Percentiles rank a stretch among this genome's conserved stretches.
Conservation (phyloP, 352 stramenopile species). For the Phytophthora chlamydospora region DNA sequence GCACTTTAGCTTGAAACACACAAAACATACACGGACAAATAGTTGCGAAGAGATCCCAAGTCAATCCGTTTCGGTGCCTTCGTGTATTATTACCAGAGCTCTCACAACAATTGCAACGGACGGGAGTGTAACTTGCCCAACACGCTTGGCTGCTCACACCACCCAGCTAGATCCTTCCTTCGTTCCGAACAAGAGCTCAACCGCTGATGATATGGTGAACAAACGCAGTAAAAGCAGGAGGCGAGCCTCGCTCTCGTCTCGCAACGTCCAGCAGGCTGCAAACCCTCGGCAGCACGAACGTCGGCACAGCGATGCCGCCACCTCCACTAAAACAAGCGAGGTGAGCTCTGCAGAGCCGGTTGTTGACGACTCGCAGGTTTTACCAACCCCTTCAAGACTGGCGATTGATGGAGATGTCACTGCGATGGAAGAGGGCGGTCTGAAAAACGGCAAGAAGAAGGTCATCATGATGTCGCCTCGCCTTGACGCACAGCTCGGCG, state of each 20-base stretch:
- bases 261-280: constrained; percentile 9
- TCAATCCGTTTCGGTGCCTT: too few relatives aligned
- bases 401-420: constrained; percentile 16
- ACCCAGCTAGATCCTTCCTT: neutral
- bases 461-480: constrained; percentile 40
- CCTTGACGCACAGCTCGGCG: constrained; percentile 66
- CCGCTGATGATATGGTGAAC: constrained; percentile 29
- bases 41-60: too few relatives aligned
- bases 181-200: constrained; percentile 3
- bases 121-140: constrained; percentile 14
- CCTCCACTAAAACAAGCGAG: constrained; percentile 31
- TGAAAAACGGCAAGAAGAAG: constrained; percentile 20
- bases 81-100: constrained; percentile 26
- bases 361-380: constrained; percentile 20
- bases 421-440: constrained; percentile 29
- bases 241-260: constrained; percentile 14
- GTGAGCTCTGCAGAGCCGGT: constrained; percentile 29
- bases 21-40: too few relatives aligned
- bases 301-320: constrained; percentile 20
- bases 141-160: neutral
- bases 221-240: constrained; percentile 34
- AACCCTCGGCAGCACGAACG: constrained; percentile 9
- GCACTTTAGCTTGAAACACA: constrained; percentile 14
- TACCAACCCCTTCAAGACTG: constrained; percentile 3
- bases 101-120: constrained; percentile 2